Evolutionary conservation across 129 eudicot genomes (phyloP).

Genomic region (Centaurea solstitialis): DNA sequence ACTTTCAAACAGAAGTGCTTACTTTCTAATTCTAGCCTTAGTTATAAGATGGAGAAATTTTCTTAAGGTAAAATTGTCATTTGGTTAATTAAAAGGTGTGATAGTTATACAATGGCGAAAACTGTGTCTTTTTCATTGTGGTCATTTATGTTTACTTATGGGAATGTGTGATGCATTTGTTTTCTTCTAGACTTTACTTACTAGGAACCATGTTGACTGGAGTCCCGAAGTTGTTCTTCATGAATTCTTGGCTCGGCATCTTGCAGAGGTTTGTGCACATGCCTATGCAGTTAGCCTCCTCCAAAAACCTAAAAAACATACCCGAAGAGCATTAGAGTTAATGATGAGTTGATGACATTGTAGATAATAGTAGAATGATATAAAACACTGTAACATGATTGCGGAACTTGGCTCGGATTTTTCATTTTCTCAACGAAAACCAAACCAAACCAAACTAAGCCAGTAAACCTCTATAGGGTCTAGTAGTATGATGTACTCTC

Average conservation of each 20-base stretch:
- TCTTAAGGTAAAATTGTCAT: neutral
- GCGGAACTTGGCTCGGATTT: neutral
- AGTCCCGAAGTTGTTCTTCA: constrained; percentile 67
- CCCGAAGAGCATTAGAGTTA: constrained; percentile 5
- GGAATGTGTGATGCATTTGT: constrained; percentile 1
- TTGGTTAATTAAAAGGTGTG: neutral
- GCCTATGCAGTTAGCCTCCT: constrained; percentile 79
- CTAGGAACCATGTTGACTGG: constrained; percentile 93
- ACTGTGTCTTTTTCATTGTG: neutral
- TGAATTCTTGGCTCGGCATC: constrained; percentile 85
- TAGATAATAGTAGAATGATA: neutral
- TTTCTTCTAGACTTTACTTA: constrained; percentile 43
- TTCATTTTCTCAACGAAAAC: neutral
- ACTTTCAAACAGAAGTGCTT: neutral
- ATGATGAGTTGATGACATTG: neutral
- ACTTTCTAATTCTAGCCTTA: neutral
- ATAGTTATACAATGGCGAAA: neutral
- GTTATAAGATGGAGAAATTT: neutral
- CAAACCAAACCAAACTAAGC: neutral
- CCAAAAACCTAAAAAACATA: constrained; percentile 64
- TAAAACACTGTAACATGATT: neutral
- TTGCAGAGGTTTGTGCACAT: constrained; percentile 97
- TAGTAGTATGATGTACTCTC: too few species aligned
- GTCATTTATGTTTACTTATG: neutral
- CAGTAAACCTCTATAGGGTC: neutral